Evolutionary conservation across 192 early-diverging fungal species (phyloP).

Genomic region (Obelidium mucronatum): DNA sequence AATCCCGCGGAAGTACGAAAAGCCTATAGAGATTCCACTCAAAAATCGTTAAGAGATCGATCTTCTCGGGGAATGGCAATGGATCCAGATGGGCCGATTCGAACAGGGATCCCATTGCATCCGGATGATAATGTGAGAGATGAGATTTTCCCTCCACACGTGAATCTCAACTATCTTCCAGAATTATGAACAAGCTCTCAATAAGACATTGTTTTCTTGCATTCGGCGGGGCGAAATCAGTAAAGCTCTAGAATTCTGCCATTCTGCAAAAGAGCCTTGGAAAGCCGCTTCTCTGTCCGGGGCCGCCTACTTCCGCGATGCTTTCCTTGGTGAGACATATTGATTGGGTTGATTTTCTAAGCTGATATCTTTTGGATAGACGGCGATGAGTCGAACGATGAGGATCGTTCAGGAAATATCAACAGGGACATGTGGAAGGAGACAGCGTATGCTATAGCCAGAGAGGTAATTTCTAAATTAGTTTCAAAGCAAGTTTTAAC

Average conservation of each 20-base stretch:
- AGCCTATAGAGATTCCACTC: conserved; percentile 46
- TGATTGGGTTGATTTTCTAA: conserved; percentile 5
- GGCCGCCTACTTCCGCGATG: conserved; percentile 62
- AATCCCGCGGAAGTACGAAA: conserved; percentile 38
- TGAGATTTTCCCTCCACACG: neutral
- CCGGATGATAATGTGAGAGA: conserved; percentile 44
- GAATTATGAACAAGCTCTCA: conserved; percentile 62
- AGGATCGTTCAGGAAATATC: conserved; percentile 56
- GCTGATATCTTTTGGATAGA: conserved; percentile 38
- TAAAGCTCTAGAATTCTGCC: conserved; percentile 75
- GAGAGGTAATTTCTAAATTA: conserved; percentile 42
- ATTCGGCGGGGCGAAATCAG: conserved; percentile 74
- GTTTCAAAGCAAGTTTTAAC: neutral
- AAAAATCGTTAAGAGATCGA: neutral
- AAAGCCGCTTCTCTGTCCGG: conserved; percentile 80
- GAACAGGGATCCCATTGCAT: conserved; percentile 37
- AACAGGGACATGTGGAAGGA: conserved; percentile 75
- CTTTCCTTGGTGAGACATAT: conserved; percentile 45
- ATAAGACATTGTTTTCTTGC: conserved; percentile 76
- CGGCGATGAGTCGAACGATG: conserved; percentile 51
- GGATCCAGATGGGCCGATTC: conserved; percentile 55
- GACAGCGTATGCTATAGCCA: conserved; percentile 64
- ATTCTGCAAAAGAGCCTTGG: conserved; percentile 79
- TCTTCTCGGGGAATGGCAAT: conserved; percentile 33
- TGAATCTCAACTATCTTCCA: conserved; percentile 13